phyloP scores from a whole-genome alignment of 345 rosid genomes.

The Populus deltoides region DNA sequence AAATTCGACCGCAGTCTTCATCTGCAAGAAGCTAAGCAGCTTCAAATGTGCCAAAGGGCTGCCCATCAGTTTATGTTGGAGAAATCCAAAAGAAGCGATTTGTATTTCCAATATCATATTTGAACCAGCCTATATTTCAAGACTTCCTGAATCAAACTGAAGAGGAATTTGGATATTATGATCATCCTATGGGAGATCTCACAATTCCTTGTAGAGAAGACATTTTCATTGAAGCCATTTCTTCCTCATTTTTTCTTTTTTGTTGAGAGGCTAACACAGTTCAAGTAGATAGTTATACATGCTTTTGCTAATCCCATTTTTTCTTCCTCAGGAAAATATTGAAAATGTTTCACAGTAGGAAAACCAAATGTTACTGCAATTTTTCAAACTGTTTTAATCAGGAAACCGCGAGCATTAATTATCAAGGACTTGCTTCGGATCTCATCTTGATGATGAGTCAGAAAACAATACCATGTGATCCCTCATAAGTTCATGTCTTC shows the following conservation, averaged over 20 bases:
- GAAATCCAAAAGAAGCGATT: conserved; percentile 33
- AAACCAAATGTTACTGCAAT: no score
- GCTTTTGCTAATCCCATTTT: no score
- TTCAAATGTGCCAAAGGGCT: conserved; percentile 27
- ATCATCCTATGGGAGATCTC: conserved; percentile 21
- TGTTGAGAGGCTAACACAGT: background rate
- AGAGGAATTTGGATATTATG: conserved; percentile 28
- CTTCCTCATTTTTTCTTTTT: background rate
- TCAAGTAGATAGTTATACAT: no score
- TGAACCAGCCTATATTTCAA: conserved; percentile 40
- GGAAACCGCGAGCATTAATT: no score
- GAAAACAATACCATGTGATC: background rate
- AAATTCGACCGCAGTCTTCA: background rate
- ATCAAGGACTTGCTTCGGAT: background rate
- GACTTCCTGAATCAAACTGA: conserved; percentile 24
- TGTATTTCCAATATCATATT: conserved; percentile 36
- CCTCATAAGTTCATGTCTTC: background rate
- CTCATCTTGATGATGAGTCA: background rate
- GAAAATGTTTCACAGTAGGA: no score
- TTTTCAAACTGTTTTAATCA: no score
- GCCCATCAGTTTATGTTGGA: conserved; percentile 25
- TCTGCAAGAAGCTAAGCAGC: background rate
- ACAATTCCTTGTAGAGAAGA: conserved; percentile 26
- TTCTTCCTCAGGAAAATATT: no score
- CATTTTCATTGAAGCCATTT: conserved; percentile 14